Percentiles rank a stretch among this genome's conserved stretches.
Evolutionary conservation across 129 eudicot genomes (phyloP).

Genomic region (Saussurea involucrata): DNA sequence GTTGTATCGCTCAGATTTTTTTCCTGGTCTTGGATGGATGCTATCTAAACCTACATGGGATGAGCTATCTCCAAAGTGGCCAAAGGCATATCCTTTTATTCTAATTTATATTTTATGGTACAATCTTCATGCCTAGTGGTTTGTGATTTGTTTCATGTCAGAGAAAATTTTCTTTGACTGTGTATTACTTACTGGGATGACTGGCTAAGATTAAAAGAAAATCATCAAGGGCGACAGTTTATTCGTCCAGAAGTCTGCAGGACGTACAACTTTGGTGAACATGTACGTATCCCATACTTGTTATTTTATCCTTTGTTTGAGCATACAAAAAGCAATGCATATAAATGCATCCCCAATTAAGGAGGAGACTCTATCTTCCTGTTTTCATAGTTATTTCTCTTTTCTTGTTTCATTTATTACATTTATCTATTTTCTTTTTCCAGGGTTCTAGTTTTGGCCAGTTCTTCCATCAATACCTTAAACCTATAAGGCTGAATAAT

Average conservation of each 20-base stretch:
- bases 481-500: slow-evolving; percentile 85
- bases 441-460: slow-evolving; percentile 99
- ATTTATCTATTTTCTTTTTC: slow-evolving; percentile 4
- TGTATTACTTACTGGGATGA: slow-evolving; percentile 95
- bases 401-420: background rate
- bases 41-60: slow-evolving; percentile 83
- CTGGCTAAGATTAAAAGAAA: slow-evolving; percentile 89
- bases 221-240: slow-evolving; percentile 82
- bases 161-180: slow-evolving; percentile 52
- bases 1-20: slow-evolving; percentile 93
- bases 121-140: background rate
- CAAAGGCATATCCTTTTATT: slow-evolving; percentile 94
- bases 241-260: slow-evolving; percentile 98
- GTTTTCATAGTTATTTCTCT: background rate
- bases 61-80: slow-evolving; percentile 99
- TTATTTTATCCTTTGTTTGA: background rate
- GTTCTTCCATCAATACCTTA: slow-evolving; percentile 79
- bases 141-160: slow-evolving; percentile 1
- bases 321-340: background rate
- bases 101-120: slow-evolving; percentile 11
- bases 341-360: background rate
- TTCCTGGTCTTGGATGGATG: slow-evolving; percentile 99
- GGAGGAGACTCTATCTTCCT: too few relatives aligned
- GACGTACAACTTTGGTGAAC: slow-evolving; percentile 97
- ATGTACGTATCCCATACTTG: slow-evolving; percentile 50